Evolutionary conservation across 257 asterid genomes (phyloP).

Genomic region (Solanum gandarillasii): DNA sequence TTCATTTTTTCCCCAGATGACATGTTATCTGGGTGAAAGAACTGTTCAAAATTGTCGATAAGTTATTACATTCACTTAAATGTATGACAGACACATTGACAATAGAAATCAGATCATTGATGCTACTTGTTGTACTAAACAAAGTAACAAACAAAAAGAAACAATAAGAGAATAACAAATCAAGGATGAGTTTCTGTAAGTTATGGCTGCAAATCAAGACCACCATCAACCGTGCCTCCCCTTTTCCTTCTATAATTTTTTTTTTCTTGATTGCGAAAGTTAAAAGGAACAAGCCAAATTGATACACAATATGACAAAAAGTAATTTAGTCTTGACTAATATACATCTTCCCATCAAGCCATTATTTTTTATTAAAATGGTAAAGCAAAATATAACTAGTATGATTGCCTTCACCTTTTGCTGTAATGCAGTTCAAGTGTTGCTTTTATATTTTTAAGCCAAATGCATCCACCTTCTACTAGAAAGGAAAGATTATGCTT

Average conservation of each 20-base stretch:
- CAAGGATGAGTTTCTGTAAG: neutral
- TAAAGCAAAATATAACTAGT: neutral
- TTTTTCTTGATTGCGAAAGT: neutral
- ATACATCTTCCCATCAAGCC: neutral
- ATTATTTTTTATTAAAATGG: neutral
- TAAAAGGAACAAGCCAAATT: neutral
- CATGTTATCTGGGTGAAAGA: conserved; percentile 83
- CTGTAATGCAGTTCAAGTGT: neutral
- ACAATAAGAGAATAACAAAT: neutral
- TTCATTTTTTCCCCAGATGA: conserved; percentile 84
- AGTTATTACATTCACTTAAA: neutral
- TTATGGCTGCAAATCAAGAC: neutral
- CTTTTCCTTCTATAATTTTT: neutral
- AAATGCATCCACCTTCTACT: neutral
- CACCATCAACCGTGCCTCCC: neutral
- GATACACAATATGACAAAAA: neutral
- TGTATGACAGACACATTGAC: neutral
- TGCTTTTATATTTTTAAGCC: neutral
- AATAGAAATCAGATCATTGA: neutral
- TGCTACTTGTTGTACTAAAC: neutral
- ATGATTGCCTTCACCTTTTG: neutral
- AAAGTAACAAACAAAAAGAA: neutral
- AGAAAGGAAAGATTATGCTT: neutral
- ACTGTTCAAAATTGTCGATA: conserved; percentile 30
- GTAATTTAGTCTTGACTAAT: neutral